Conservation (phyloP, 148 eudicot genomes). For the Euryodendron excelsum region DNA sequence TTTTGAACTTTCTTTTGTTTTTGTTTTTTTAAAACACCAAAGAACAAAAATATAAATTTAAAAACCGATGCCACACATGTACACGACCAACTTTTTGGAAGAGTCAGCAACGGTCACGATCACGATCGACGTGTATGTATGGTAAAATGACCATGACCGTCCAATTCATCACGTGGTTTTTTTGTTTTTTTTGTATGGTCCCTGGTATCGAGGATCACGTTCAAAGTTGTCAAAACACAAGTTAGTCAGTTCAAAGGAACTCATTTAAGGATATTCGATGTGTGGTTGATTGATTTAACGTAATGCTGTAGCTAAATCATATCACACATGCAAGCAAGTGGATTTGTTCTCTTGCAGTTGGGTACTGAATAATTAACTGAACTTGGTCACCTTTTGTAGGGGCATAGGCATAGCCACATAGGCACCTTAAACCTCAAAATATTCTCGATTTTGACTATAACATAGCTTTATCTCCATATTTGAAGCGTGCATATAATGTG, state of each 20-base stretch:
- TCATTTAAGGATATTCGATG: not conserved
- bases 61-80: too few relatives aligned
- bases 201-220: too few relatives aligned
- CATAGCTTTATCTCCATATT: not conserved
- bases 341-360: too few relatives aligned
- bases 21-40: too few relatives aligned
- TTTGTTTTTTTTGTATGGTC: too few relatives aligned
- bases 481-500: not conserved
- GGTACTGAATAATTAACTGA: not conserved
- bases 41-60: too few relatives aligned
- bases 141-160: not conserved
- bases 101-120: too few relatives aligned
- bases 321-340: too few relatives aligned
- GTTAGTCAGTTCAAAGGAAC: not conserved
- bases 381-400: not conserved
- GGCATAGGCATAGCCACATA: too few relatives aligned
- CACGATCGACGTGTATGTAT: too few relatives aligned
- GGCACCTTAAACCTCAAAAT: not conserved
- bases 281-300: not conserved
- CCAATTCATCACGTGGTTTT: not conserved
- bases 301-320: not conserved
- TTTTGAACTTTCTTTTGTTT: too few relatives aligned
- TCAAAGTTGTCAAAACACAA: not conserved
- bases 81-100: too few relatives aligned
- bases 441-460: not conserved